Evolutionary conservation across 108 stramenopile species (phyloP), one percentile per base, ranked within the genome.

Genomic region (Conticribra weissflogii): DNA sequence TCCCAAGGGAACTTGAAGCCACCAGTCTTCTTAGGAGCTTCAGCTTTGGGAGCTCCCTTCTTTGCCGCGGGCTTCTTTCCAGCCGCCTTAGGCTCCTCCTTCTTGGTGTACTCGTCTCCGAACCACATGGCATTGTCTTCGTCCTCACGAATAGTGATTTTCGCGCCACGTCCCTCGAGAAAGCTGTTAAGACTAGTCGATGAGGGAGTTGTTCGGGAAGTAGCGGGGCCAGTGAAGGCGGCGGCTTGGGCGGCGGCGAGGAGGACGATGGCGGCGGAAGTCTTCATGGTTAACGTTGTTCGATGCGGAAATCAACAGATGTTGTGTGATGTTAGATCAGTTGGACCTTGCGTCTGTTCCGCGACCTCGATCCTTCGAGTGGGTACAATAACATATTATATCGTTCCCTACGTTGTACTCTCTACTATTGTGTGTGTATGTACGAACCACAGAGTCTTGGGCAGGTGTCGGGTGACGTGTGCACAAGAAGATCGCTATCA

Each of bases 71-170:
- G 58, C 55, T 69, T 69, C 3, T 68, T 62, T 19, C 70, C 68
- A 18, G 58, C 57, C 77, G 71, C 68, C 60, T 76, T 78, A 1
- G 75, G 75, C 59, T 68, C 46, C 2, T 30, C 19, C 18, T 61
- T 30, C 23, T 63, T 68, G 0, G 67, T 68, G 7, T 59, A 22
- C 3, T 61, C 68, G 50, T 84, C 83, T 29, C 80, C 83, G 55
- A 84, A 55, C 79, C 79, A 84, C 83, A 84, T 84, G 58, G 79
- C 83, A 32, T 8, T 41, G 54, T 84, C 83, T 61, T 84, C 83
- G 28, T 84, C 83, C 1, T 84, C 83, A 44, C 83, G 79, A 22
- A 84, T 52, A 18, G 83, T 84, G 55, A 84, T 84, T 28, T 66
- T 75, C 12, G 45, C n/a, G 24, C 83, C 83, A 23, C 45, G 57